These are phyloP conservation scores for Lathyrus aphaca DNA, from an alignment of 306 rosid genomes.

Conservation along the genomic window DNA sequence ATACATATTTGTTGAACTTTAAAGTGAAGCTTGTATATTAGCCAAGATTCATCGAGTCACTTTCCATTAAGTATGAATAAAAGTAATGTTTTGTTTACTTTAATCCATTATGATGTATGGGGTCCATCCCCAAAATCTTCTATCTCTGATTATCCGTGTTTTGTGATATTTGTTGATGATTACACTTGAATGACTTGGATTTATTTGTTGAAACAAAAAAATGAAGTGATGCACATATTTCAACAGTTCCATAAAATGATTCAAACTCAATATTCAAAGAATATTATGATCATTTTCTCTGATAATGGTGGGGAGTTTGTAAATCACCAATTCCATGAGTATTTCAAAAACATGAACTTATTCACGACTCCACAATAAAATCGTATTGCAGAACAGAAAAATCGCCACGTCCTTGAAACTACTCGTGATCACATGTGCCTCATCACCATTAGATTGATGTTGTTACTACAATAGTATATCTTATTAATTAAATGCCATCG, in stretches of 20 bases:
- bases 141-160: too few species aligned
- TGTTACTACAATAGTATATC: neutral
- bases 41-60: too few species aligned
- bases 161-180: too few species aligned
- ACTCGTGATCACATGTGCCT: neutral
- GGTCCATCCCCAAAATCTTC: too few species aligned
- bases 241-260: conserved; percentile 1
- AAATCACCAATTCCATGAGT: neutral
- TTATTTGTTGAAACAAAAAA: conserved; percentile 6
- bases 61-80: too few species aligned
- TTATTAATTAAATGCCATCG: neutral
- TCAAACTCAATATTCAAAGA: neutral
- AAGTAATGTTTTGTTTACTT: too few species aligned
- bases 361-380: neutral
- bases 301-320: too few species aligned
- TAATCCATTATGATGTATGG: too few species aligned
- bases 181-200: neutral
- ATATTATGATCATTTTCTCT: neutral
- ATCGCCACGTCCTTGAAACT: neutral
- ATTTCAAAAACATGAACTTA: neutral
- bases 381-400: neutral
- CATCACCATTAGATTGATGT: neutral
- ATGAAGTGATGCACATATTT: neutral
- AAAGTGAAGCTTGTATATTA: too few species aligned
- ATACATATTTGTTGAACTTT: too few species aligned